Evolutionary conservation across 345 rosid genomes (phyloP).

Genomic region (Clausena lansium): DNA sequence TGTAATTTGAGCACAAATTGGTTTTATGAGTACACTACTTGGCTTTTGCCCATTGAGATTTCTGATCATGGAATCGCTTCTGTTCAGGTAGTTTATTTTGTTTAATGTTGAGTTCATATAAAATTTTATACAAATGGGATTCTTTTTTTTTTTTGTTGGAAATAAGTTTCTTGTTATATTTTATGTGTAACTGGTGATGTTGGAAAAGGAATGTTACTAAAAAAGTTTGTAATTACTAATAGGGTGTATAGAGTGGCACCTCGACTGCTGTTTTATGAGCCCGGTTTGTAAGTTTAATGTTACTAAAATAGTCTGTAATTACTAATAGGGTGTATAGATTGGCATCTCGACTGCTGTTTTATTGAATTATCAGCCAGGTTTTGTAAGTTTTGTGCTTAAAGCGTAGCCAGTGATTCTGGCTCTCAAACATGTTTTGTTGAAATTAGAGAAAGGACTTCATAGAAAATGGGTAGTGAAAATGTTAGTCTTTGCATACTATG

Average conservation of each 20-base stretch:
- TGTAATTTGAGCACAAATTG: constrained; percentile 88
- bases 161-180: background rate
- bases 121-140: background rate
- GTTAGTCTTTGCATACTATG: background rate
- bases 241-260: background rate
- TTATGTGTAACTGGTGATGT: background rate
- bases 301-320: background rate
- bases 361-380: background rate
- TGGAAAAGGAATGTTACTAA: background rate
- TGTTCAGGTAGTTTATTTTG: constrained; percentile 58
- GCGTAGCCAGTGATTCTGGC: background rate
- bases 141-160: background rate
- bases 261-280: background rate
- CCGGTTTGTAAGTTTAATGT: background rate
- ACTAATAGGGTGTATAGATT: background rate
- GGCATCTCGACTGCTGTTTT: background rate
- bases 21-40: constrained; percentile 66
- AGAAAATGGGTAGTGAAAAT: background rate
- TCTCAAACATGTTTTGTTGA: background rate
- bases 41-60: constrained; percentile 66
- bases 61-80: constrained; percentile 76
- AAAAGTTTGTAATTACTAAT: background rate
- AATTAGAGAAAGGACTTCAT: background rate
- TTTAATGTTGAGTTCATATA: background rate
- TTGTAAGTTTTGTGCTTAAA: background rate